phyloP scores from a whole-genome alignment of 768 basidiomycete genomes.

The Kwoniella bestiolae region DNA sequence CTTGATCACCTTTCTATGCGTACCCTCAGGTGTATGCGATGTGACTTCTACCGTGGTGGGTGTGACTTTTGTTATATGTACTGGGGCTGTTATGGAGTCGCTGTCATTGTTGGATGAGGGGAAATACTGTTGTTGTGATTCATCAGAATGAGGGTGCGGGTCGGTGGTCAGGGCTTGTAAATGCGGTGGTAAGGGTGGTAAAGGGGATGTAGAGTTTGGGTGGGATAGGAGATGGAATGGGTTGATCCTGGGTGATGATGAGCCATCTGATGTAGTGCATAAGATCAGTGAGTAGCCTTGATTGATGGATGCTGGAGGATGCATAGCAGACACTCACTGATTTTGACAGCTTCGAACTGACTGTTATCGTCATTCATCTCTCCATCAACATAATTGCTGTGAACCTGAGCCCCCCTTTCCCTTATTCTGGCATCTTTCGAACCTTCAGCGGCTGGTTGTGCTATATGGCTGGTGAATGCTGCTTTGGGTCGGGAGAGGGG shows the following conservation, averaged over 20 bases:
- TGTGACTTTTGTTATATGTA: slow-evolving; percentile 54
- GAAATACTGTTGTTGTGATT: slow-evolving; percentile 17
- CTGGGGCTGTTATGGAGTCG: slow-evolving; percentile 14
- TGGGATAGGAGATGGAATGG: slow-evolving; percentile 54
- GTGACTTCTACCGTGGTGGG: slow-evolving; percentile 40
- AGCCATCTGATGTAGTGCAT: neutral
- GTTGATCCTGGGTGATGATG: slow-evolving; percentile 45
- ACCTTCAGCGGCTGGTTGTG: slow-evolving; percentile 13
- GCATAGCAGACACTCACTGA: slow-evolving; percentile 21
- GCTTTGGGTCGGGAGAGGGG: slow-evolving; percentile 26
- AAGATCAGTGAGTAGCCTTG: neutral
- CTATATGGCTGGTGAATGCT: slow-evolving; percentile 23
- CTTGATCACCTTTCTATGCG: slow-evolving; percentile 21
- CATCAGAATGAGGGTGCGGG: slow-evolving; percentile 5
- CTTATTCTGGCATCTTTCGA: slow-evolving; percentile 25
- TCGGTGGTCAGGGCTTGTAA: slow-evolving; percentile 31
- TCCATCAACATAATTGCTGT: neutral
- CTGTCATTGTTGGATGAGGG: slow-evolving; percentile 1
- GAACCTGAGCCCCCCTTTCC: slow-evolving; percentile 13
- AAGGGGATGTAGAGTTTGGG: slow-evolving; percentile 26
- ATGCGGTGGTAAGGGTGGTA: slow-evolving; percentile 40
- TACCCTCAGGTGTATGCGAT: slow-evolving; percentile 3
- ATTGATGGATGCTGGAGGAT: neutral
- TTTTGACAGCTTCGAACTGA: slow-evolving; percentile 17
- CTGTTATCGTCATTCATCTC: neutral